These are phyloP conservation scores for Ochromonas danica DNA, from an alignment of 108 stramenopile genomes.

Conservation along the genomic window DNA sequence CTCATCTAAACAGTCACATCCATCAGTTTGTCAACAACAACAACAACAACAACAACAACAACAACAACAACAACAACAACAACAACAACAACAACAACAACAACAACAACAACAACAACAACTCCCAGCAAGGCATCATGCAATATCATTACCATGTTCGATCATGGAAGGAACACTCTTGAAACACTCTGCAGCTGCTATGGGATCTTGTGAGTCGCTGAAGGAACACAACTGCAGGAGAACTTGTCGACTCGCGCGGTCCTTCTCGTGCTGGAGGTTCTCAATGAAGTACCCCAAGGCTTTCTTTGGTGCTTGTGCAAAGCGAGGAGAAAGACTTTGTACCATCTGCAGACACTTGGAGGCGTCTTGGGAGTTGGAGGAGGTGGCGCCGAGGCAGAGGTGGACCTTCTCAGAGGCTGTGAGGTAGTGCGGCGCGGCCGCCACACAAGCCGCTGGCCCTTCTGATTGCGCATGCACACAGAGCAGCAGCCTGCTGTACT, in stretches of 20 bases:
- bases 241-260: background rate
- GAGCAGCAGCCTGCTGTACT: background rate
- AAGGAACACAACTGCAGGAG: constrained; percentile 21
- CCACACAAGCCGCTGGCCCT: constrained; percentile 27
- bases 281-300: constrained; percentile 22
- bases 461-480: constrained; percentile 15
- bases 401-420: constrained; percentile 13
- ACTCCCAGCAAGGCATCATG: no score
- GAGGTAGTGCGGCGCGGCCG: constrained; percentile 10
- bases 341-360: constrained; percentile 20
- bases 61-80: no score
- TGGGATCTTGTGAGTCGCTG: constrained; percentile 5
- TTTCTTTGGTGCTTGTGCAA: constrained; percentile 9
- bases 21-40: background rate
- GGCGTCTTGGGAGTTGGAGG: background rate
- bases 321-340: background rate
- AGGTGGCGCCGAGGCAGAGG: background rate
- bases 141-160: constrained; percentile 23
- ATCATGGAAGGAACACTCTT: background rate
- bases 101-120: no score
- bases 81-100: no score
- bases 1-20: constrained; percentile 4
- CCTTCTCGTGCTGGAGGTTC: background rate
- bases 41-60: constrained; percentile 5
- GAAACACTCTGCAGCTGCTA: constrained; percentile 35